phyloP scores from a whole-genome alignment of 2,329 filamentous ascomycete species.

The Xylaria sp. region DNA sequence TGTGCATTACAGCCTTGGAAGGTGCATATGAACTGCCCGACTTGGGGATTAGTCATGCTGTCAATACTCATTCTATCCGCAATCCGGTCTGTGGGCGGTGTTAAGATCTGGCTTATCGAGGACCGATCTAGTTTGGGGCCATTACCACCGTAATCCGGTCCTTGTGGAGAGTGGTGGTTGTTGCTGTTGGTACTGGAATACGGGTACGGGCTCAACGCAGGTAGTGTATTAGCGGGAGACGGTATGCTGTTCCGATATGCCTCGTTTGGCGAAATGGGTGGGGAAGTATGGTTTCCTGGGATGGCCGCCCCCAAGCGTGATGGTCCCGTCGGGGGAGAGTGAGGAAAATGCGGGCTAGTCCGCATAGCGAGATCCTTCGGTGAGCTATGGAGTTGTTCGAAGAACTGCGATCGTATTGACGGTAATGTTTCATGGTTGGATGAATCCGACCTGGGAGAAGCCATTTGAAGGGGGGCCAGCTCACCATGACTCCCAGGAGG shows the following conservation, averaged over 20 bases:
- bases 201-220: constrained; percentile 48
- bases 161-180: constrained; percentile 42
- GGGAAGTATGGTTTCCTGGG: constrained; percentile 48
- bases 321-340: constrained; percentile 44
- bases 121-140: constrained; percentile 40
- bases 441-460: constrained; percentile 47
- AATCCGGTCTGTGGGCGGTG: constrained; percentile 36
- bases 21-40: constrained; percentile 63
- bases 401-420: constrained; percentile 44
- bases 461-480: constrained; percentile 45
- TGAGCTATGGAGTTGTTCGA: constrained; percentile 44
- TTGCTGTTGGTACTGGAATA: constrained; percentile 39
- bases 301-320: constrained; percentile 42
- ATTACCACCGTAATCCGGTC: constrained; percentile 50
- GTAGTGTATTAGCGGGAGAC: constrained; percentile 52
- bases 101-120: constrained; percentile 25
- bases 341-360: constrained; percentile 37
- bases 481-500: constrained; percentile 39
- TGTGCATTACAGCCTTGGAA: constrained; percentile 69
- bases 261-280: constrained; percentile 58
- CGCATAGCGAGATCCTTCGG: constrained; percentile 41
- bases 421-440: constrained; percentile 46
- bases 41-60: constrained; percentile 58
- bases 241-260: constrained; percentile 51
- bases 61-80: constrained; percentile 65